phyloP scores from a whole-genome alignment of 768 basidiomycete species.

The Gymnopilus junonius region DNA sequence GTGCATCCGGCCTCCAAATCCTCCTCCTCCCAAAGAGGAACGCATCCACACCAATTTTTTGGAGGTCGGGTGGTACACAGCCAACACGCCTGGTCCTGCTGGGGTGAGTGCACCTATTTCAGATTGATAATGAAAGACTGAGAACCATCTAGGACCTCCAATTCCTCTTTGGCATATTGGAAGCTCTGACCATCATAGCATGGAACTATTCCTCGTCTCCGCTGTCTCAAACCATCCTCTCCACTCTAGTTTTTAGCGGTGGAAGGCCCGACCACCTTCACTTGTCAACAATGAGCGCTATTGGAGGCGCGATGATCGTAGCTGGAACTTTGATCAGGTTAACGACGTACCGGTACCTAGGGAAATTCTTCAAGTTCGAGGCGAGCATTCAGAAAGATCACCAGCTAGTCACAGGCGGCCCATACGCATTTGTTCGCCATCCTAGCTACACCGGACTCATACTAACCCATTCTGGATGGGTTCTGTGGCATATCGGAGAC shows the following conservation, averaged over 20 bases:
- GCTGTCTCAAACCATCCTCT: conserved; percentile 6
- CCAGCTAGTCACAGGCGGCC: conserved; percentile 45
- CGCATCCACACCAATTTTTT: not conserved
- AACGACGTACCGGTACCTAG: conserved; percentile 16
- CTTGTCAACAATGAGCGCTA: not conserved
- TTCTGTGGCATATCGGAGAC: conserved; percentile 13
- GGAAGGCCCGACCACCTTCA: conserved; percentile 8
- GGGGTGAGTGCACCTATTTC: not conserved
- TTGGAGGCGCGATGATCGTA: conserved; percentile 15
- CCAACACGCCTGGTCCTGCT: not conserved
- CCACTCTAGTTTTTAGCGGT: conserved; percentile 2
- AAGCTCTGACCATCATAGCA: conserved; percentile 15
- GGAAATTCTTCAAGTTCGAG: conserved; percentile 23
- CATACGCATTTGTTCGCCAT: conserved; percentile 48
- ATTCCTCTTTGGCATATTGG: conserved; percentile 3
- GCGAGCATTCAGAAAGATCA: conserved; percentile 44
- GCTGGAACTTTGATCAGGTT: conserved; percentile 11
- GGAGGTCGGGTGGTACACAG: not conserved
- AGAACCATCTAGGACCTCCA: conserved; percentile 1
- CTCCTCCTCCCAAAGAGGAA: conserved; percentile 15
- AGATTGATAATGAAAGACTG: not conserved
- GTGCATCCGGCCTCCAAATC: conserved; percentile 15
- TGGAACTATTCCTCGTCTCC: conserved; percentile 4
- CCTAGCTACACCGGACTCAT: conserved; percentile 46
- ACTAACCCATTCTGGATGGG: conserved; percentile 15